Percentiles rank a stretch among this genome's conserved stretches.
These are phyloP conservation scores for Saccharata proteae DNA, from an alignment of 2,329 filamentous ascomycete genomes.

Conservation along the genomic window DNA sequence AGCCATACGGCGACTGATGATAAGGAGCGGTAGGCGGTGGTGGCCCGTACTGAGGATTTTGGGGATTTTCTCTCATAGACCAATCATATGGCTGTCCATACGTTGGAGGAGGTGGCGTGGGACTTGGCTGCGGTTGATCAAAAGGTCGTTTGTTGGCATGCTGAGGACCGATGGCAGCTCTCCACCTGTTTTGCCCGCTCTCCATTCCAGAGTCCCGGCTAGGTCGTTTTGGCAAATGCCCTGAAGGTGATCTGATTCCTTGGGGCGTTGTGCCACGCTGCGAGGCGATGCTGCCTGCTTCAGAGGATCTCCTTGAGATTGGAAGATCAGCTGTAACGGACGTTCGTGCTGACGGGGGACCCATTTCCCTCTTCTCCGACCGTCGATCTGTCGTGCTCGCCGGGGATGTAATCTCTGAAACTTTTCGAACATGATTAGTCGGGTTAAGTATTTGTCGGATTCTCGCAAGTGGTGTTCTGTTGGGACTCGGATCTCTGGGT, in stretches of 20 bases:
- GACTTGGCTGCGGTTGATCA: no score
- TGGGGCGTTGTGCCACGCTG: conserved; percentile 1
- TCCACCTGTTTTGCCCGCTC: conserved; percentile 7
- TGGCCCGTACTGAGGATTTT: no score
- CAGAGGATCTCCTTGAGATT: conserved; percentile 6
- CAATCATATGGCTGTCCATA: no score
- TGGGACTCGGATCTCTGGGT: conserved; percentile 4
- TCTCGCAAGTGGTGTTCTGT: conserved; percentile 7
- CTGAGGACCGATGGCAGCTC: conserved; percentile 7
- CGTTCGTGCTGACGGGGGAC: conserved; percentile 5
- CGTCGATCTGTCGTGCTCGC: background rate
- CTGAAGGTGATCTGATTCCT: conserved; percentile 2
- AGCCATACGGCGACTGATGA: conserved; percentile 5
- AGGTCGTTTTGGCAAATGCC: conserved; percentile 4
- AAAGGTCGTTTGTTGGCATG: no score
- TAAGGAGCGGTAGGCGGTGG: background rate
- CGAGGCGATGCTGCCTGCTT: conserved; percentile 6
- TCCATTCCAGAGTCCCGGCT: conserved; percentile 8
- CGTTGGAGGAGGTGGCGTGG: no score
- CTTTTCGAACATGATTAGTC: background rate
- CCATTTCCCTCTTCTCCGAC: conserved; percentile 7
- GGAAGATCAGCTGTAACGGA: conserved; percentile 6
- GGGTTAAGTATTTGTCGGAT: conserved; percentile 9
- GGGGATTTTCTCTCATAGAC: no score
- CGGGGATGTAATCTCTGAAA: background rate